Conservation (phyloP, 2,329 filamentous ascomycete genomes). For the Alternaria ventricosa region DNA sequence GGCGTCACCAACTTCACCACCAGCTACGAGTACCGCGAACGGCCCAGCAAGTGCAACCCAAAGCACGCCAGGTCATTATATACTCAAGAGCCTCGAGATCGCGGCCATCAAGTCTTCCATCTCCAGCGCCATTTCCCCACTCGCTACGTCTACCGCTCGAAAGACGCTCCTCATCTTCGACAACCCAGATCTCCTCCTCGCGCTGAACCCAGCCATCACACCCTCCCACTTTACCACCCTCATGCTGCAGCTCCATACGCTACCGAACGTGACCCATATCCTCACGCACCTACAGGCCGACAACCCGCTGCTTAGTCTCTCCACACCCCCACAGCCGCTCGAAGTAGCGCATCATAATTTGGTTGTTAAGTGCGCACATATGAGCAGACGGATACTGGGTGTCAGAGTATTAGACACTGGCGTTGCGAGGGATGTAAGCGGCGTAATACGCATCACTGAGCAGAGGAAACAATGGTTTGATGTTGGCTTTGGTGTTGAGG, state of each 20-base stretch:
- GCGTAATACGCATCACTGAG: conserved; percentile 77
- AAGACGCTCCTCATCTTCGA: conserved; percentile 55
- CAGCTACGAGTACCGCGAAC: not conserved
- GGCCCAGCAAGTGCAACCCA: conserved; percentile 1
- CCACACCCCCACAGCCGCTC: conserved; percentile 51
- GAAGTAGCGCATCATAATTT: conserved; percentile 57
- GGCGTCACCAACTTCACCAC: not conserved
- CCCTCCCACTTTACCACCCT: conserved; percentile 28
- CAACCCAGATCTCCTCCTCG: conserved; percentile 52
- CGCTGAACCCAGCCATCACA: conserved; percentile 36
- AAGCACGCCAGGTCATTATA: conserved; percentile 17
- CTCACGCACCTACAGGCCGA: conserved; percentile 73
- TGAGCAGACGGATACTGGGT: conserved; percentile 73
- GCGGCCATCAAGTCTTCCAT: conserved; percentile 34
- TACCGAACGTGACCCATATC: conserved; percentile 68
- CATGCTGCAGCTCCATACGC: conserved; percentile 37
- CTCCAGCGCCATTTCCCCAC: conserved; percentile 32
- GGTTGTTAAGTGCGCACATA: conserved; percentile 74
- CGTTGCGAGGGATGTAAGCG: conserved; percentile 87
- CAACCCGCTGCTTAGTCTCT: conserved; percentile 70
- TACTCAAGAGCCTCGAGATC: conserved; percentile 38
- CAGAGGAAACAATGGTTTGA: conserved; percentile 40
- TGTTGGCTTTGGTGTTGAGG: conserved; percentile 26
- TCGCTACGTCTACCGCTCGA: conserved; percentile 11
- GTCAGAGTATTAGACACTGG: conserved; percentile 83